A percentile compares a stretch with the other conserved stretches of the same genome.
Evolutionary conservation across 78 protist genomes (phyloP).

Genomic region (Polysphondylium violaceum): DNA sequence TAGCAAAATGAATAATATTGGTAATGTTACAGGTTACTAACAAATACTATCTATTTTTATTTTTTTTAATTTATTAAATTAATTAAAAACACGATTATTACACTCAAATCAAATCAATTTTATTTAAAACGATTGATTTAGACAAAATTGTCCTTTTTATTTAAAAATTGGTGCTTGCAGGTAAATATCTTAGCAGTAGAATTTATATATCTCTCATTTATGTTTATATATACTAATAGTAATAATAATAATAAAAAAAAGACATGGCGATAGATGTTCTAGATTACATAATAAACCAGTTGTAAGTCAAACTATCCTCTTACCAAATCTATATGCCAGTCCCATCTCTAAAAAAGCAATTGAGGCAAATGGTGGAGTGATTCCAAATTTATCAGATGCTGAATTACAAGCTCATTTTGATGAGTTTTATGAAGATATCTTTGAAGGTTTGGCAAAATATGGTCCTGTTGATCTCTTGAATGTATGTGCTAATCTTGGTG

Average conservation of each 20-base stretch:
- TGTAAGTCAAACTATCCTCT: slow-evolving; percentile 91
- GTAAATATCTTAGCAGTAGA: too few relatives aligned
- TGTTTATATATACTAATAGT: too few relatives aligned
- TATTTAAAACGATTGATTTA: background rate
- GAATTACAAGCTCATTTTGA: slow-evolving; percentile 89
- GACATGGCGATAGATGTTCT: slow-evolving; percentile 99
- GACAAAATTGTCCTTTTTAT: slow-evolving; percentile 98
- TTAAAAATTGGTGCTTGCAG: slow-evolving; percentile 99
- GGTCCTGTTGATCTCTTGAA: slow-evolving; percentile 93
- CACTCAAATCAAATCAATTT: background rate
- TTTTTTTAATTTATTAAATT: background rate
- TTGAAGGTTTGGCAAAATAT: slow-evolving; percentile 90
- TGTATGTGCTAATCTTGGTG: slow-evolving; percentile 96
- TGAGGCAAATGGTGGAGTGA: slow-evolving; percentile 11
- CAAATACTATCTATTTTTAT: background rate
- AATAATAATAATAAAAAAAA: too few relatives aligned
- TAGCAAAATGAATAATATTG: background rate
- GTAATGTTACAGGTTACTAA: background rate
- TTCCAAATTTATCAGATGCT: slow-evolving; percentile 51
- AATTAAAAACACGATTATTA: background rate
- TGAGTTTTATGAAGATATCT: slow-evolving; percentile 95
- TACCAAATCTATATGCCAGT: slow-evolving; percentile 93
- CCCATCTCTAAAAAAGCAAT: slow-evolving; percentile 48
- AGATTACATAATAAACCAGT: slow-evolving; percentile 96
- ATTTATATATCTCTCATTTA: too few relatives aligned